Percentiles rank a stretch among this genome's conserved stretches.
Evolutionary conservation across 352 stramenopile genomes (phyloP).

Genomic region (Globisporangium recalcitrans): DNA sequence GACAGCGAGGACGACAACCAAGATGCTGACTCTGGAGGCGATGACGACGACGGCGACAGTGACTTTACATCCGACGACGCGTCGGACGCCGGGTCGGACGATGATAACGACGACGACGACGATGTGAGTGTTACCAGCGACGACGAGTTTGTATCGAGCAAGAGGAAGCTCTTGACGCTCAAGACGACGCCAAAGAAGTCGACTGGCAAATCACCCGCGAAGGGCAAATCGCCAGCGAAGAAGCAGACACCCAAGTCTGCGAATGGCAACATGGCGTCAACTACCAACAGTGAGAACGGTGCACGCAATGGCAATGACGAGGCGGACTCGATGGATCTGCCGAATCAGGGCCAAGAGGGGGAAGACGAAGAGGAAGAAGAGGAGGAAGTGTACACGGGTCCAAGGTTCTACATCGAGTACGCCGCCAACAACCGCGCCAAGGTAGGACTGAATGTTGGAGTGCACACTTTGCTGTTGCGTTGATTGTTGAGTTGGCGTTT

Average conservation of each 20-base stretch:
- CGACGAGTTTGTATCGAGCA: conserved; percentile 24
- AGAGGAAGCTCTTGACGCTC: conserved; percentile 18
- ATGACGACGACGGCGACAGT: conserved; percentile 39
- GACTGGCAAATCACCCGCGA: conserved; percentile 14
- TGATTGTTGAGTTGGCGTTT: background rate
- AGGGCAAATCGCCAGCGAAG: conserved; percentile 5
- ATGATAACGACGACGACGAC: conserved; percentile 19
- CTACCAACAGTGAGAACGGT: background rate
- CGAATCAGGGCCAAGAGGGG: conserved; percentile 8
- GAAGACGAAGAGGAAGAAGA: conserved; percentile 29
- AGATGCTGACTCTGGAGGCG: conserved; percentile 16
- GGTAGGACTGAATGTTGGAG: conserved; percentile 19
- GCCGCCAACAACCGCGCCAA: conserved; percentile 47
- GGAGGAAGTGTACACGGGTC: conserved; percentile 40
- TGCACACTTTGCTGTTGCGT: background rate
- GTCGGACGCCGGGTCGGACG: conserved; percentile 13
- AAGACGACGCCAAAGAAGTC: conserved; percentile 10
- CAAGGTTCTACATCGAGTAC: conserved; percentile 69
- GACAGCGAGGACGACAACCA: conserved; percentile 21
- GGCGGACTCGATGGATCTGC: conserved; percentile 35
- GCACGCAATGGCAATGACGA: conserved; percentile 18
- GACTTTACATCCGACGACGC: conserved; percentile 26
- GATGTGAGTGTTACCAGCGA: conserved; percentile 22
- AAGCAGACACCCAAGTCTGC: background rate
- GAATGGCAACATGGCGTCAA: background rate